A percentile compares a stretch with the other conserved stretches of the same genome.
Evolutionary conservation across 2,329 filamentous ascomycete species (phyloP).

Genomic region (Stagonosporopsis chrysanthemi): DNA sequence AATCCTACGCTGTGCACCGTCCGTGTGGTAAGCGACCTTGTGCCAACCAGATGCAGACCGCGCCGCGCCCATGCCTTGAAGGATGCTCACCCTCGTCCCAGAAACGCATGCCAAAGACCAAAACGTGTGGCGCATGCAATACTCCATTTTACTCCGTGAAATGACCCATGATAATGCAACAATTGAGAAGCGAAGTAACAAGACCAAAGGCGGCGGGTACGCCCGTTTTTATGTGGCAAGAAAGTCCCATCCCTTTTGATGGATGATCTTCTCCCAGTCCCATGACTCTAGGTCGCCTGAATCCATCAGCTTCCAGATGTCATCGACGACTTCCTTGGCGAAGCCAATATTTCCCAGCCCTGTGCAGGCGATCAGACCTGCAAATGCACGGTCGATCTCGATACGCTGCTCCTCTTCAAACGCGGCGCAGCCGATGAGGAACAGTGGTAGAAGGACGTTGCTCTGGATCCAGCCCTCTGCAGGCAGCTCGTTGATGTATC

Average conservation of each 20-base stretch:
- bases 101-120: conserved; percentile 8
- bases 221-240: conserved; percentile 59
- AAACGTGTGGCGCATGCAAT: conserved; percentile 3
- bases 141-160: conserved; percentile 14
- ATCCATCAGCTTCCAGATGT: conserved; percentile 68
- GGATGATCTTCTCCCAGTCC: conserved; percentile 70
- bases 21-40: conserved; percentile 22
- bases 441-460: conserved; percentile 67
- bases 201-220: conserved; percentile 2
- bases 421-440: conserved; percentile 67
- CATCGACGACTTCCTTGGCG: conserved; percentile 63
- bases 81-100: conserved; percentile 14
- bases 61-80: conserved; percentile 10
- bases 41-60: conserved; percentile 30
- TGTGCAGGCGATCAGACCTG: conserved; percentile 62
- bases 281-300: conserved; percentile 63
- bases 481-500: conserved; percentile 64
- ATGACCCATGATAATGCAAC: conserved; percentile 17
- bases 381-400: conserved; percentile 63
- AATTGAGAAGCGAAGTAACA: conserved; percentile 15
- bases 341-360: conserved; percentile 65
- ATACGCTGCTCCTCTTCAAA: conserved; percentile 63
- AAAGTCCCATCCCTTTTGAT: conserved; percentile 66
- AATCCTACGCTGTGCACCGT: conserved; percentile 19
- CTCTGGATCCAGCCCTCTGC: conserved; percentile 63